A percentile compares a stretch with the other conserved stretches of the same genome.
phyloP scores from a whole-genome alignment of 176 grass and related monocot genomes.

The Eleusine indica region DNA sequence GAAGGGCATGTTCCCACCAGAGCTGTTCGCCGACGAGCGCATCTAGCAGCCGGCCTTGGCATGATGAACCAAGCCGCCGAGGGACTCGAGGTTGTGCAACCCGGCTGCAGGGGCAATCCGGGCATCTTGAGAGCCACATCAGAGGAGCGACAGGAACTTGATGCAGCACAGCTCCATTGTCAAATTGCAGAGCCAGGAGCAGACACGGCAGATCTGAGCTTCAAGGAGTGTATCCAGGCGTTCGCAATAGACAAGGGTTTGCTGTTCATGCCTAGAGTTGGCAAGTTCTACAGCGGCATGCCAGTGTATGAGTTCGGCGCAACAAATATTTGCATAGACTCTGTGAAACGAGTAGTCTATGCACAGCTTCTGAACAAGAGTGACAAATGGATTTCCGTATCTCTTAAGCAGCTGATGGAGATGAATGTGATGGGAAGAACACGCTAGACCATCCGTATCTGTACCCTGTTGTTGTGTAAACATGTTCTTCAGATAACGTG shows the following conservation, averaged over 20 bases:
- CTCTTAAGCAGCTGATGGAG: conserved; percentile 77
- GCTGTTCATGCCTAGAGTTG: conserved; percentile 82
- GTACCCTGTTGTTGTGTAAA: too few species aligned
- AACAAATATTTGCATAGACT: conserved; percentile 73
- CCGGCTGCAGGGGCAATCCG: conserved; percentile 62
- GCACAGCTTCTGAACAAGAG: conserved; percentile 60
- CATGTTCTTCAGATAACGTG: too few species aligned
- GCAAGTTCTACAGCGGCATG: conserved; percentile 76
- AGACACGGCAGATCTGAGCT: conserved; percentile 64
- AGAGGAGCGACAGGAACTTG: conserved; percentile 67
- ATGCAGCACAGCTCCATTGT: conserved; percentile 64
- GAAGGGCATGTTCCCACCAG: conserved; percentile 75
- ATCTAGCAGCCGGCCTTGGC: conserved; percentile 67
- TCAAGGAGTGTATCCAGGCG: conserved; percentile 82
- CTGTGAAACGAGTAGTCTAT: conserved; percentile 72
- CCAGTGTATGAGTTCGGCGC: conserved; percentile 86
- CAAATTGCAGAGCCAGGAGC: conserved; percentile 36
- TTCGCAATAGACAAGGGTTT: conserved; percentile 81
- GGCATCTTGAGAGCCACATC: conserved; percentile 59
- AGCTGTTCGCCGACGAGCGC: conserved; percentile 82
- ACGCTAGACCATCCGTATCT: background rate
- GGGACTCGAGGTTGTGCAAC: conserved; percentile 70
- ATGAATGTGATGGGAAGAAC: conserved; percentile 51
- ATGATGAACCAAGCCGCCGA: conserved; percentile 94
- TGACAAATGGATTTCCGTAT: conserved; percentile 75